A percentile compares a stretch with the other conserved stretches of the same genome.
Conservation (phyloP, 2,329 filamentous ascomycete species). For the Xylariaceae sp. region DNA sequence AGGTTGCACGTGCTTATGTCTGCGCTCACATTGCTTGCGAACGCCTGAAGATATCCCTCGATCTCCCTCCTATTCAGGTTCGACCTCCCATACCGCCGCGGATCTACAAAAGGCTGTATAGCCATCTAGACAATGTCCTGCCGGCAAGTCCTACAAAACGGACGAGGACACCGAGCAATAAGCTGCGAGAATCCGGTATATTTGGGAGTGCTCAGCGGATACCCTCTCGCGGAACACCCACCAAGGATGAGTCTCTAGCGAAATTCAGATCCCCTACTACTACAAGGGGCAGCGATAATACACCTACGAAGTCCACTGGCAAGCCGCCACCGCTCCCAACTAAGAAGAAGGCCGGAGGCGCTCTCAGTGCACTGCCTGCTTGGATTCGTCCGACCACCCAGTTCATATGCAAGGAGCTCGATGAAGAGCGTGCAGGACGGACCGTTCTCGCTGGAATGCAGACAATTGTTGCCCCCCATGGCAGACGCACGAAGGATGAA, state of each 20-base stretch:
- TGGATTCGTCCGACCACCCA: constrained; percentile 75
- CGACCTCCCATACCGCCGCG: constrained; percentile 77
- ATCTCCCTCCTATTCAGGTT: constrained; percentile 75
- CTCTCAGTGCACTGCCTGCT: constrained; percentile 47
- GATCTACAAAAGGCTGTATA: constrained; percentile 82
- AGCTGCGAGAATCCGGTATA: constrained; percentile 40
- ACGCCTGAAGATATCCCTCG: constrained; percentile 73
- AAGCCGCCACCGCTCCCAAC: constrained; percentile 32
- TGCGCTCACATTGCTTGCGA: constrained; percentile 91
- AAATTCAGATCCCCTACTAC: constrained; percentile 48
- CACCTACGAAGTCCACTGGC: constrained; percentile 48
- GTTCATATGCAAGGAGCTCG: constrained; percentile 64
- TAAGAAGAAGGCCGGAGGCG: constrained; percentile 37
- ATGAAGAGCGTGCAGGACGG: constrained; percentile 64
- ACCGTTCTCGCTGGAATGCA: constrained; percentile 77
- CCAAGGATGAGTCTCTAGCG: constrained; percentile 48
- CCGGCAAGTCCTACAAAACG: constrained; percentile 40
- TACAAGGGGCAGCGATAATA: constrained; percentile 38
- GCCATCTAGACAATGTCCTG: constrained; percentile 76
- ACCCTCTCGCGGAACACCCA: constrained; percentile 49
- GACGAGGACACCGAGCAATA: constrained; percentile 39
- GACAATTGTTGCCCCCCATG: constrained; percentile 49
- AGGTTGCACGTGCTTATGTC: constrained; percentile 81
- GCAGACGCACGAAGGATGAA: constrained; percentile 49
- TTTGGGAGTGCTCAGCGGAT: constrained; percentile 39